Evolutionary conservation across 2,329 filamentous ascomycete species (phyloP), one percentile per base, ranked within the genome.

Genomic region (Calonectria leucothoes): DNA sequence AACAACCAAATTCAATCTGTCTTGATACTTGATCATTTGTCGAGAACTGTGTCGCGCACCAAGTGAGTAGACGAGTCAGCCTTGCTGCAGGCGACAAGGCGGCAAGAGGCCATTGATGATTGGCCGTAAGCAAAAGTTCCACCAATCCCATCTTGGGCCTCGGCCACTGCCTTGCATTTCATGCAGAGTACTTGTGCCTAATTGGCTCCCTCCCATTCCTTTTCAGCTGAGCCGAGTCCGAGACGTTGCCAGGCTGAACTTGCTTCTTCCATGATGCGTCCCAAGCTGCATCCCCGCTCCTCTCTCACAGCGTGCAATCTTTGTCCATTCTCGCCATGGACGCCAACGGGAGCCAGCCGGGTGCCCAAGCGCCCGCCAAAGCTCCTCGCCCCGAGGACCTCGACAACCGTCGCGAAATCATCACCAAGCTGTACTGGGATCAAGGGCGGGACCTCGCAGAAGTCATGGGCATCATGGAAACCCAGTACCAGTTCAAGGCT

Each of bases 131-230:
- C 55, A 61, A 61, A 61, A 11, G 55, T 37, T 35, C 55, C 23
- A 23, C 33, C 55, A 27, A 61, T 59, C 20, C 55, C 55, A 11
- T 39, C 33, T 61, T 23, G 11, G 17, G 55, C 35, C 33, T 37
- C n/a, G n/a, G 12, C 7, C 42, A 45, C 55, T 39, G 23, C 33
- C 33, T 39, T 27, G 35, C 3, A 27, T 37, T 1, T 61, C 25
- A 64, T 64, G 59, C 37, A 64, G 37, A 64, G 59, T 64, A 33
- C 59, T 48, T 64, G 39, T 64, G 59, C 25, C 37, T 64, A 17
- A 64, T 64, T 64, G 59, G 59, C 27, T 33, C 37, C 20, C 11
- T 64, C 25, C 17, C 29, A 20, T 0, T 20, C n/a, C 10, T 64
- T 10, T 27, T 39, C 37, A 31, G n/a, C 39, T 29, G 59, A 64